Percentiles rank a stretch among this genome's conserved stretches.
phyloP scores from a whole-genome alignment of 2,329 filamentous ascomycete genomes.

The Pyricularia pennisetigena region DNA sequence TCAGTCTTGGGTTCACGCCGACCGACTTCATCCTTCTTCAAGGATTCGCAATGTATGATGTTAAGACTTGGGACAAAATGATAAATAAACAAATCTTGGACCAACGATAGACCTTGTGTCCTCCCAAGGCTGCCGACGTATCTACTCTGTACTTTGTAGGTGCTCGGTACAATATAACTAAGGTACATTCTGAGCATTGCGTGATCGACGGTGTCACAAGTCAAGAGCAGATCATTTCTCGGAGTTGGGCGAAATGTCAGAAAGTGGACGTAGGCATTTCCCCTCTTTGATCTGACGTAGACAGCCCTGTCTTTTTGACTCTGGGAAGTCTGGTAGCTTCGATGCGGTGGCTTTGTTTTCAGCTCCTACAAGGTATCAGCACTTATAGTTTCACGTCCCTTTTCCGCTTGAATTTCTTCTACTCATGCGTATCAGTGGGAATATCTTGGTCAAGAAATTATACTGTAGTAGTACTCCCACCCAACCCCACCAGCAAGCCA shows the following conservation, averaged over 20 bases:
- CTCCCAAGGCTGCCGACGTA: not conserved
- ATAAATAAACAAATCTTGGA: not conserved
- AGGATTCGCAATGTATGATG: not conserved
- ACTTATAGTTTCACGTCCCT: no score
- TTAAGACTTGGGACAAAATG: not conserved
- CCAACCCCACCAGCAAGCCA: no score
- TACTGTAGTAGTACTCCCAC: no score
- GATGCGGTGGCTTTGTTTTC: no score
- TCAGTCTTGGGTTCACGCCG: not conserved
- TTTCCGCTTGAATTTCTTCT: no score
- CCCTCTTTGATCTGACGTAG: not conserved
- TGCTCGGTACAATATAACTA: not conserved
- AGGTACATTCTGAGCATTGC: not conserved
- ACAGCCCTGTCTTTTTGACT: not conserved
- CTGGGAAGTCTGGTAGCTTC: no score
- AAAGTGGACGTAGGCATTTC: not conserved
- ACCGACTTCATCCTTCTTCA: not conserved
- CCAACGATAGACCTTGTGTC: not conserved
- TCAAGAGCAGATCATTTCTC: not conserved
- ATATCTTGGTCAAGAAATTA: no score
- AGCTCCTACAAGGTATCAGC: no score
- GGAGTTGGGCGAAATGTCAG: not conserved
- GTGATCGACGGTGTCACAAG: not conserved
- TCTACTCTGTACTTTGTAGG: no score
- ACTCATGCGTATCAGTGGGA: no score